Evolutionary conservation across 164 flowering plant genomes (phyloP).

Genomic region (Aristolochia fimbriata): DNA sequence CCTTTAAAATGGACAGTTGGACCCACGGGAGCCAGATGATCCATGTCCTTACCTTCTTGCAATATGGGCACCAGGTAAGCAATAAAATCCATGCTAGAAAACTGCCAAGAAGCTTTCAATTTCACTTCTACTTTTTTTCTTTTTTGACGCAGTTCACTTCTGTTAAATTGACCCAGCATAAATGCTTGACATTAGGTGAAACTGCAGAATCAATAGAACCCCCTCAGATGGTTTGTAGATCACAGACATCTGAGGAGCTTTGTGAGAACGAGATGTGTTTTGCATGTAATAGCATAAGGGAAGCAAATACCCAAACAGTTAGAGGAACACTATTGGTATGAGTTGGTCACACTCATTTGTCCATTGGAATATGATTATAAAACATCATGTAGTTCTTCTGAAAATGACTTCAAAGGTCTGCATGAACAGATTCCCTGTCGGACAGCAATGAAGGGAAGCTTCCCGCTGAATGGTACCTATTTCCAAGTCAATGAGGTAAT

Average conservation of each 20-base stretch:
- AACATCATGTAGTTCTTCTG: neutral
- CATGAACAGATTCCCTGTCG: conserved; percentile 71
- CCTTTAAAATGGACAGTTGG: conserved; percentile 41
- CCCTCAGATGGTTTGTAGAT: conserved; percentile 42
- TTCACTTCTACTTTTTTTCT: no score
- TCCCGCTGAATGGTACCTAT: conserved; percentile 94
- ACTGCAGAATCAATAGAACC: conserved; percentile 69
- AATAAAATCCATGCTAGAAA: neutral
- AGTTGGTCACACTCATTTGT: neutral
- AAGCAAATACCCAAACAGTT: conserved; percentile 55
- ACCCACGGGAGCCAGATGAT: conserved; percentile 75
- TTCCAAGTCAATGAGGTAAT: conserved; percentile 99
- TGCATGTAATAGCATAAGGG: conserved; percentile 62
- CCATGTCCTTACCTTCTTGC: conserved; percentile 85
- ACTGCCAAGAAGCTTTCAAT: no score
- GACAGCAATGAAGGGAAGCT: conserved; percentile 92
- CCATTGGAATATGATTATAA: neutral
- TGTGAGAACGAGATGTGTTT: conserved; percentile 55
- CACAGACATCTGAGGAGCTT: conserved; percentile 31
- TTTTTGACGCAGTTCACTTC: no score
- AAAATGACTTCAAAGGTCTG: neutral
- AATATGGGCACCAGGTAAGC: conserved; percentile 95
- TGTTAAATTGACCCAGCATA: no score
- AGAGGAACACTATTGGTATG: conserved; percentile 81
- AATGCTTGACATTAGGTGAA: conserved; percentile 49